phyloP scores from a whole-genome alignment of 768 basidiomycete genomes.

The Mycena haematopus region DNA sequence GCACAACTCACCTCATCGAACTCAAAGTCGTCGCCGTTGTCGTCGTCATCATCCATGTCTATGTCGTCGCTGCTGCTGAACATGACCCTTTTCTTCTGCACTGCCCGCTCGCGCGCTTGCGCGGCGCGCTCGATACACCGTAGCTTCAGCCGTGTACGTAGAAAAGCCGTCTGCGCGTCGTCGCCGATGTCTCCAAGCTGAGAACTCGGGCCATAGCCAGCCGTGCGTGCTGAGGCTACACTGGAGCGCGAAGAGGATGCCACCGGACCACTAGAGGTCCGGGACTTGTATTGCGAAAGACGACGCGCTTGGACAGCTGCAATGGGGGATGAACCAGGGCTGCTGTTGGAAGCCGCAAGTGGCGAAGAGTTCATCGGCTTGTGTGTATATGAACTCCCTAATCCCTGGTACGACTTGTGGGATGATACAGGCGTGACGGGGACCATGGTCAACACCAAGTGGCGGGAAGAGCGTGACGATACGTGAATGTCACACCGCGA shows the following conservation, averaged over 20 bases:
- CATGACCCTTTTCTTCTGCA: conserved; percentile 44
- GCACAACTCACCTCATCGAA: conserved; percentile 1
- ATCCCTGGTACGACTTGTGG: not conserved
- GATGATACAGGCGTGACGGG: conserved; percentile 13
- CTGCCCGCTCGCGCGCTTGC: conserved; percentile 57
- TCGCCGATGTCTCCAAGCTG: conserved; percentile 34
- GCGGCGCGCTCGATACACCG: conserved; percentile 68
- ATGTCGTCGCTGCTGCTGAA: conserved; percentile 52
- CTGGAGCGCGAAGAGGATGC: conserved; percentile 32
- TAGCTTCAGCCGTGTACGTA: conserved; percentile 66
- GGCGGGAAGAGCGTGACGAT: too few relatives aligned
- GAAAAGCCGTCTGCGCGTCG: conserved; percentile 58
- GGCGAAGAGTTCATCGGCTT: conserved; percentile 24
- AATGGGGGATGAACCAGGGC: conserved; percentile 49
- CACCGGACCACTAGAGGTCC: conserved; percentile 38
- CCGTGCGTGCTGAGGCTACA: conserved; percentile 21
- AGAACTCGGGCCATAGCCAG: conserved; percentile 11
- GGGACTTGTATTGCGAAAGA: conserved; percentile 60
- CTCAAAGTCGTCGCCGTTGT: conserved; percentile 48
- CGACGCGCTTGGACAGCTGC: conserved; percentile 54
- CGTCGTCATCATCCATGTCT: conserved; percentile 53
- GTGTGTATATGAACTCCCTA: conserved; percentile 5
- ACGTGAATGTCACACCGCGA: too few relatives aligned
- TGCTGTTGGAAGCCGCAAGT: conserved; percentile 23
- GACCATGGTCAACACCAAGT: not conserved